These are phyloP conservation scores for Oidiodendron maius DNA, from an alignment of 495 filamentous ascomycete species.

Conservation along the genomic window DNA sequence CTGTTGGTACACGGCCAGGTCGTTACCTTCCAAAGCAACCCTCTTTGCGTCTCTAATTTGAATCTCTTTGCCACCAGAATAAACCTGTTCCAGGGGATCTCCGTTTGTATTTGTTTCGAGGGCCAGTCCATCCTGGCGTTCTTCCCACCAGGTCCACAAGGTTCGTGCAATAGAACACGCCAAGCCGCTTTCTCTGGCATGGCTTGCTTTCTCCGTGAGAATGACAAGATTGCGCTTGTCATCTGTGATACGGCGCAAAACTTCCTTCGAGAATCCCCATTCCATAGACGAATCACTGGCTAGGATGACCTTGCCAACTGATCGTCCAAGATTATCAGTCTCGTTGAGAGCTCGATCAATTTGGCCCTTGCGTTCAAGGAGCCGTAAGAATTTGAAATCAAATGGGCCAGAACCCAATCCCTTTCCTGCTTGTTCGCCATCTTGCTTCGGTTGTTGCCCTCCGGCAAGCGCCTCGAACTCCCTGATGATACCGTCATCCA, in stretches of 20 bases:
- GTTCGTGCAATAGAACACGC: conserved; percentile 44
- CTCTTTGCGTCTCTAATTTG: conserved; percentile 52
- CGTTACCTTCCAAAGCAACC: conserved; percentile 61
- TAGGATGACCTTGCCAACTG: conserved; percentile 69
- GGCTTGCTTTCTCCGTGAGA: conserved; percentile 62
- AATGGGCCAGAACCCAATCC: conserved; percentile 65
- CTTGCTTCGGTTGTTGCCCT: conserved; percentile 34
- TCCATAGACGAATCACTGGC: conserved; percentile 85
- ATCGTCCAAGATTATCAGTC: conserved; percentile 28
- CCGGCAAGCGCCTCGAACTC: conserved; percentile 74
- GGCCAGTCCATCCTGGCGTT: conserved; percentile 56
- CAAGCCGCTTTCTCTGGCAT: conserved; percentile 30
- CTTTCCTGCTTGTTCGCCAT: conserved; percentile 31
- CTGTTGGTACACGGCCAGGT: conserved; percentile 78
- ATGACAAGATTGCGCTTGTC: conserved; percentile 78
- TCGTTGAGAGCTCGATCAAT: conserved; percentile 56
- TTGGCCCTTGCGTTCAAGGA: conserved; percentile 71
- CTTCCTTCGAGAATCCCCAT: conserved; percentile 93
- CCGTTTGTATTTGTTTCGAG: conserved; percentile 50
- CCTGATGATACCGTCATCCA: conserved; percentile 87
- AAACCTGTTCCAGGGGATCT: conserved; percentile 57
- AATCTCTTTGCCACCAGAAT: conserved; percentile 57
- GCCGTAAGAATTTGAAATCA: conserved; percentile 78
- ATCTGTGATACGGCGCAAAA: conserved; percentile 64
- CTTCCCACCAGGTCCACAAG: conserved; percentile 71